Base-by-base conservation (phyloP, 2,329 filamentous ascomycete species). In the Botrytis fabae region DNA sequence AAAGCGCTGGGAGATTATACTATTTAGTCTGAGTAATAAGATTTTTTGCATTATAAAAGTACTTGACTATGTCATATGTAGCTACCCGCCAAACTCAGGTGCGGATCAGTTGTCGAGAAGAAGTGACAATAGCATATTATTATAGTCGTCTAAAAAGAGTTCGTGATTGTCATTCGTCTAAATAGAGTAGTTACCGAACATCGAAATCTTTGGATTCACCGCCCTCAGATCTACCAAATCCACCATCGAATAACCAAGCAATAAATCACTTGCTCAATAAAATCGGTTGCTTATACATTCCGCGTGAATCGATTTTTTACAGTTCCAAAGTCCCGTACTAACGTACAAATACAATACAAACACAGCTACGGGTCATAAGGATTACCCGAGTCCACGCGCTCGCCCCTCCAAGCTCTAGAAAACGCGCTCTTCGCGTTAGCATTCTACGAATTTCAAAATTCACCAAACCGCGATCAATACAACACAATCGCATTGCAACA, bases 361-460 rank as follows among this genome's bases (percentile, higher is more conserved):
- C 42, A 42, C 18, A 57, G 22, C 6, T 69, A 44, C 54, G 40
- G 32, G 10, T 46, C 46, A 70, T 18, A 61, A 59, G 25, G 10
- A 60, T 68, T 38, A 69, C 10, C 51, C 51, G 12, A 68, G 25
- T 32, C 42, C n/a, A 44, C 51, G 51, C 70, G 46, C 62, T 54
- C 62, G 38, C 70, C 70, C 40, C 62, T 69, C 62, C 54, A 46
- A 59, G n/a, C 16, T 57, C 32, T 14, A 16, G 48, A 68, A 72
- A 72, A 60, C 48, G 44, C 60, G 61, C 70, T 51, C 60, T 42
- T 48, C 51, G 70, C 70, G 70, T 69, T 72, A 32, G 25, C 40
- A 68, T 72, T 69, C 63, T 38, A n/a, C 38, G 40, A 60, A n/a
- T 16, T 16, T 42, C 40, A 40, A 68, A 60, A 48, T 38, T 60